phyloP scores from a whole-genome alignment of 2,329 filamentous ascomycete genomes.

The Helotiales sp. region DNA sequence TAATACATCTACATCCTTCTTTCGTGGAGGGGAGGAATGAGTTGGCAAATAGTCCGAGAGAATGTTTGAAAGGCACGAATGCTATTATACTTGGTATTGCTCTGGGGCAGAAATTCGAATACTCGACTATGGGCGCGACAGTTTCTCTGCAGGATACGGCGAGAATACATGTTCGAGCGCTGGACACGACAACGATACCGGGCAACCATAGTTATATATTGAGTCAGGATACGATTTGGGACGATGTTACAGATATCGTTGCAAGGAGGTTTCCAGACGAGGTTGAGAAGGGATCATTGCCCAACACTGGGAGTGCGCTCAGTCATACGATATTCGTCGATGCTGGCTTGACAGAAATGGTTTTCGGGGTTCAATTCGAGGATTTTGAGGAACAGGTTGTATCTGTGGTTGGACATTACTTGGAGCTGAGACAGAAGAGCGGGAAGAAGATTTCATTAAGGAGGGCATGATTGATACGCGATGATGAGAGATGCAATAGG shows the following conservation, averaged over 20 bases:
- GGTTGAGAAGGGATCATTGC: neutral
- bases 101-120: slow-evolving; percentile 10
- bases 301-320: neutral
- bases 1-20: slow-evolving; percentile 17
- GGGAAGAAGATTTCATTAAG: neutral
- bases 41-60: slow-evolving; percentile 3
- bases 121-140: slow-evolving; percentile 14
- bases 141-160: slow-evolving; percentile 27
- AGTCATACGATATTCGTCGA: slow-evolving; percentile 1
- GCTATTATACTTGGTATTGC: slow-evolving; percentile 7
- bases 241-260: neutral
- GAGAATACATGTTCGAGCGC: slow-evolving; percentile 20
- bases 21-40: slow-evolving; percentile 19
- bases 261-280: neutral
- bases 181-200: slow-evolving; percentile 14
- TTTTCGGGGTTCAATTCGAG: neutral
- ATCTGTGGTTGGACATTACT: slow-evolving; percentile 4
- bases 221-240: neutral
- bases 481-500: neutral
- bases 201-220: slow-evolving; percentile 22
- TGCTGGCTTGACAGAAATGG: slow-evolving; percentile 1
- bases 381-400: slow-evolving; percentile 2
- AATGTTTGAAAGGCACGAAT: slow-evolving; percentile 11
- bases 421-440: slow-evolving; percentile 1
- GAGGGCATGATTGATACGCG: neutral